phyloP scores from a whole-genome alignment of 192 early-diverging fungal species.

The Umbelopsis vinacea region DNA sequence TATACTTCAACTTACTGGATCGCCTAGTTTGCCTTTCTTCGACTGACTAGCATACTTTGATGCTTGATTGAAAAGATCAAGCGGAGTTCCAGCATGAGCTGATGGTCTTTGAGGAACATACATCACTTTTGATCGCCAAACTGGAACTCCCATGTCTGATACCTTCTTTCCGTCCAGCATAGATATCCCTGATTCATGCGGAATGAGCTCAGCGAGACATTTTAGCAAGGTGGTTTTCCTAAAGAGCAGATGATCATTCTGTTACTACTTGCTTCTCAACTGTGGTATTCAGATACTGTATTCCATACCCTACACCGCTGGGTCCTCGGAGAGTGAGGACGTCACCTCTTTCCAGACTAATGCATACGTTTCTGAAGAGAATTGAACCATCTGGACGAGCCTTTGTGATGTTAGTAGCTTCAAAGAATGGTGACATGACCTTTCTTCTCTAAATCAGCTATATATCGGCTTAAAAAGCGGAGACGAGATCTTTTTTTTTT shows the following conservation, averaged over 20 bases:
- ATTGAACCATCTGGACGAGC: slow-evolving; percentile 48
- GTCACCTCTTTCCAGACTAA: slow-evolving; percentile 58
- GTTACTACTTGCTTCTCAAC: neutral
- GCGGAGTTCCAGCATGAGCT: slow-evolving; percentile 71
- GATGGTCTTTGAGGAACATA: slow-evolving; percentile 88
- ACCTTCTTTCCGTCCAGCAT: slow-evolving; percentile 58
- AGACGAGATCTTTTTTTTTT: neutral
- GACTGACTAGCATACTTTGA: slow-evolving; percentile 55
- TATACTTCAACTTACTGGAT: slow-evolving; percentile 52
- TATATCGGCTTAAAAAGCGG: neutral
- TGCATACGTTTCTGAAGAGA: slow-evolving; percentile 61
- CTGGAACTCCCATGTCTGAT: slow-evolving; percentile 62
- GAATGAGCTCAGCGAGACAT: slow-evolving; percentile 75
- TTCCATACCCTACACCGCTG: slow-evolving; percentile 70
- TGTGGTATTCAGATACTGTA: neutral
- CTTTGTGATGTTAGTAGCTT: slow-evolving; percentile 43
- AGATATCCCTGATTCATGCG: slow-evolving; percentile 63
- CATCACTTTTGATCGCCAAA: slow-evolving; percentile 78
- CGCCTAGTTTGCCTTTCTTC: slow-evolving; percentile 44
- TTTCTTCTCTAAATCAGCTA: neutral
- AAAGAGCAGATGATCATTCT: neutral
- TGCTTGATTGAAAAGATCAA: slow-evolving; percentile 67
- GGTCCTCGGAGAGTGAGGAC: slow-evolving; percentile 67
- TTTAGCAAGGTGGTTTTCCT: slow-evolving; percentile 87
- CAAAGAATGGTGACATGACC: slow-evolving; percentile 28